Percentiles rank a stretch among this genome's conserved stretches.
phyloP scores from a whole-genome alignment of 2,329 filamentous ascomycete species.

The Pyricularia grisea region DNA sequence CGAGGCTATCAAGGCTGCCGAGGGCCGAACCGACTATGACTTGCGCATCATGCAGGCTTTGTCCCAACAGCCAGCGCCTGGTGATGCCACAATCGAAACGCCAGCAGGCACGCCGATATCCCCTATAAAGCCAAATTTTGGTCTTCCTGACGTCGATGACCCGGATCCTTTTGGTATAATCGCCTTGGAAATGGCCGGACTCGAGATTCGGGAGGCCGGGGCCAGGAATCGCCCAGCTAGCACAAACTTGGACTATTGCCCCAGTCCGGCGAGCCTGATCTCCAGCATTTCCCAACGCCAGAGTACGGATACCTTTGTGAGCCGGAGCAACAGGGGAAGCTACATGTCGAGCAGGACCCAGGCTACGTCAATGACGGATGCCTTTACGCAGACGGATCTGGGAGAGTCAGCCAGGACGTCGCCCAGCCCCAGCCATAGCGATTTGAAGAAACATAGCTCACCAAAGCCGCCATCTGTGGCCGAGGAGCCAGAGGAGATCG shows the following conservation, averaged over 20 bases:
- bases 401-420: constrained; percentile 41
- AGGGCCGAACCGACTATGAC: constrained; percentile 73
- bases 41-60: constrained; percentile 53
- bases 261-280: constrained; percentile 66
- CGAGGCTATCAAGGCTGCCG: constrained; percentile 80
- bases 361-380: constrained; percentile 61
- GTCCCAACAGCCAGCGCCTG: constrained; percentile 60
- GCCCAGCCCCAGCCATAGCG: constrained; percentile 43
- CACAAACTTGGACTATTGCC: constrained; percentile 75
- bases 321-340: constrained; percentile 58
- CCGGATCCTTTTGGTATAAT: constrained; percentile 88
- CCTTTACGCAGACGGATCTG: constrained; percentile 52
- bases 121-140: constrained; percentile 41
- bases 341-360: constrained; percentile 65
- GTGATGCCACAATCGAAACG: constrained; percentile 54
- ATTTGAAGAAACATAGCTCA: constrained; percentile 32
- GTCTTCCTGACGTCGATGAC: constrained; percentile 69
- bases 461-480: constrained; percentile 29
- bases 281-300: constrained; percentile 46
- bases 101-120: constrained; percentile 23
- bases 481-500: constrained; percentile 39
- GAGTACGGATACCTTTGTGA: constrained; percentile 57
- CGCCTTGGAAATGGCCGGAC: constrained; percentile 80
- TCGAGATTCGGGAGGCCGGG: constrained; percentile 87
- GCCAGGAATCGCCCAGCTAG: constrained; percentile 63